Evolutionary conservation across 179 eudicot genomes (phyloP), one percentile per base, ranked within the genome.

Genomic region (Amaranthus tricolor): DNA sequence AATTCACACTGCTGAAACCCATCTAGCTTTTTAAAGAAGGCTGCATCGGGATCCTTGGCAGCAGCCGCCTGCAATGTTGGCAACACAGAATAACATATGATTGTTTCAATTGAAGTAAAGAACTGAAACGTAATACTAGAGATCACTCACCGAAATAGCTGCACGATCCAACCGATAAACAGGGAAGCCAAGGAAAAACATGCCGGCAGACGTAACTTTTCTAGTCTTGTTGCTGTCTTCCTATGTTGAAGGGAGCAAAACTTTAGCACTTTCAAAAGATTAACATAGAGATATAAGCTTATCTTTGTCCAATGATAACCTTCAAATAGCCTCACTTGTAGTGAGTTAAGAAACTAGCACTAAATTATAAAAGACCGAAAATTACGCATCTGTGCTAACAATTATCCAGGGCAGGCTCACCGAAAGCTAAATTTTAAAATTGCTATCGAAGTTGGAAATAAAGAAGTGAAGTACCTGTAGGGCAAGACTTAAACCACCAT

Each of bases 151-250:
- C 59, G 89, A 82, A 76, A 74, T 86, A 57, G 83, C 77, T 63
- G 85, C 44, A 52, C 79, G 89, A 74, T 93, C 97, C 88, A 93
- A 81, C 40, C 87, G 89, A 79, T 90, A 95, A 66, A 93, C 93
- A 72, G 99, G 97, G 82, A 95, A 95, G 53, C 99, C 96, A 68
- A 95, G 92, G 85, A 95, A 95, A 86, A 86, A 95, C 99, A 95
- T 93, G 73, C 99, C 99, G 60, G 99, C 97, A 72, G 91, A 89
- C 69, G 93, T 93, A 66, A 85, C 78, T 81, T 93, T 95, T 70
- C 95, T 94, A 17, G 89, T 83, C 85, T 87, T 95, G 76, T 85
- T 74, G 83, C 98, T 87, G 84, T 95, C 97, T 81, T 95, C 99
- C 98, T 94, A 69, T 40, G 65, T 54, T 31, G 24, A 62, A 19